phyloP scores from a whole-genome alignment of 2,329 filamentous ascomycete genomes.

The Ilyonectria sp. region DNA sequence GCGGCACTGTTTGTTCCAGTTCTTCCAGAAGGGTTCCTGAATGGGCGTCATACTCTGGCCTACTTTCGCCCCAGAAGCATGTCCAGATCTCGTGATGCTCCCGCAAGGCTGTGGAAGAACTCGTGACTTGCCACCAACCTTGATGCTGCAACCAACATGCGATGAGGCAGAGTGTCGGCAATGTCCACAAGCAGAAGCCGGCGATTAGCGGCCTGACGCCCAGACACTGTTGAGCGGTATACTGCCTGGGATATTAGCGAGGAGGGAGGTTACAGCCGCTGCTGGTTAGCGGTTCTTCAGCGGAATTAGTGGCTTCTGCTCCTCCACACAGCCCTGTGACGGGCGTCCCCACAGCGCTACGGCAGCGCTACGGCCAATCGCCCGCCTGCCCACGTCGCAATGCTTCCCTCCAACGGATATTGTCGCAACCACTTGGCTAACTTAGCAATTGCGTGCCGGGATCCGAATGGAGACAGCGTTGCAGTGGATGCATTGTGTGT shows the following conservation, averaged over 20 bases:
- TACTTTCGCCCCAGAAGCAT: not conserved
- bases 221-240: not conserved
- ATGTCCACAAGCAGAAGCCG: not conserved
- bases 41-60: not conserved
- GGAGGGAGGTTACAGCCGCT: not conserved
- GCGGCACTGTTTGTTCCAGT: not conserved
- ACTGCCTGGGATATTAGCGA: not conserved
- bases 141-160: not conserved
- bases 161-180: not conserved
- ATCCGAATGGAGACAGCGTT: not conserved
- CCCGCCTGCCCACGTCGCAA: not conserved
- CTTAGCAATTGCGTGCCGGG: not conserved
- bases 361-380: not conserved
- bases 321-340: conserved; percentile 7
- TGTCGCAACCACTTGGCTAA: not conserved
- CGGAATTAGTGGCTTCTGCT: conserved; percentile 2
- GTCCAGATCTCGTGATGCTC: not conserved
- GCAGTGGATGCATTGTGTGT: not conserved
- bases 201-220: no score
- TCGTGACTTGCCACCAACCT: not conserved
- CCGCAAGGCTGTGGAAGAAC: not conserved
- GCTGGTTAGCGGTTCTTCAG: not conserved
- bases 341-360: not conserved
- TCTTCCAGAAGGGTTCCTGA: not conserved
- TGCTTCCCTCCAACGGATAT: not conserved